Evolutionary conservation across 768 basidiomycete species (phyloP), one percentile per base, ranked within the genome.

Genomic region (Leccinum incarnatum): DNA sequence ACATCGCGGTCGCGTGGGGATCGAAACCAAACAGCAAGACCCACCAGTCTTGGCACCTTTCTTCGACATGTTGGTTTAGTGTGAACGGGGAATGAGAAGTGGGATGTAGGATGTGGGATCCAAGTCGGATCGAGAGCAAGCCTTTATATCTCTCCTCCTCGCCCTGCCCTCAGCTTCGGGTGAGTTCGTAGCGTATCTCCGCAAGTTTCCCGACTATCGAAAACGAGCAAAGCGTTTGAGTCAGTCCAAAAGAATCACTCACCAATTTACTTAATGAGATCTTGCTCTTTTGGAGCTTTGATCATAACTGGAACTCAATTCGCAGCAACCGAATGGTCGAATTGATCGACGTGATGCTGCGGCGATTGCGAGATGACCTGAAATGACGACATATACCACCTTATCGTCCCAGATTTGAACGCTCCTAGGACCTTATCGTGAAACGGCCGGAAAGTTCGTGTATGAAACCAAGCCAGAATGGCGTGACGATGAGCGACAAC

Each of bases 161-260:
- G 62, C 54, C 67, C 69, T 71, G 71, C 71, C 71, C 71, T 72
- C 59, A 67, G 58, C 60, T 58, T 61, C 59, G 69, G 69, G 62
- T 62, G 51, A 51, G 55, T 32, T 30, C 61, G 69, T 60, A 63
- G 55, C 64, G 53, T 21, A 23, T 17, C 46, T 59, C 61, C 59
- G 51, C 49, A 36, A 11, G 36, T 52, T 50, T 60, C 55, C 54
- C 15, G 25, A 55, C 53, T 53, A 60, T 52, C 36, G 56, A 53
- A 56, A 59, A 51, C 15, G 37, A 51, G 25, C 14, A 25, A 30
- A n/a, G 21, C 8, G 47, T 46, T 56, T 36, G 11, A 37, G 36
- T 17, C 36, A 59, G 50, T 49, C 15, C 42, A 40, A 47, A n/a
- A 29, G 3, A 34, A 19, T 45, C 51, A 17, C 55, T 52, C 27